Base-by-base conservation (phyloP, 2,329 filamentous ascomycete species). In the Cladosporium sp. region DNA sequence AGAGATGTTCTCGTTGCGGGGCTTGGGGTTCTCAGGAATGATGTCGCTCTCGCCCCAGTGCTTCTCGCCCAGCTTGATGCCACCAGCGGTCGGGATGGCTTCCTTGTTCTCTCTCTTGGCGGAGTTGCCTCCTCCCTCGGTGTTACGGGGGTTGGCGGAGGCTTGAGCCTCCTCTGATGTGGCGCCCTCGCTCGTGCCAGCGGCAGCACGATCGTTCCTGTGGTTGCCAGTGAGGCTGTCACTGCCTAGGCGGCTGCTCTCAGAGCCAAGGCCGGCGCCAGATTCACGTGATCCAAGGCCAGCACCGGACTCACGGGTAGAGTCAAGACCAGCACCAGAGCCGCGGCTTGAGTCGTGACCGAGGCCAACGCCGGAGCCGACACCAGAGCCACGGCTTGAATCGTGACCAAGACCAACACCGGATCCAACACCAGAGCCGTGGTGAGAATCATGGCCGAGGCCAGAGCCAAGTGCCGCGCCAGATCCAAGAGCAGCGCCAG, bases 11-110 rank as follows among this genome's bases (percentile, higher is more conserved):
- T 46, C 50, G 50, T 66, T 64, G 21, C 62, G 55, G 26, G 67
- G 55, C 61, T 56, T 63, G 46, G 74, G 74, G 49, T 69, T 67
- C 18, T 75, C 75, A 12, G 75, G 73, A 16, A 76, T 69, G 18
- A 73, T 71, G 61, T 74, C 67, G 70, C 74, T 76, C 72, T 76
- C 74, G 56, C 75, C 75, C 74, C 73, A 75, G 67, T 75, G 73
- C 68, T 73, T 72, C 65, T 72, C 67, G 49, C 75, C 75, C 2
- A 76, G 63, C 52, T 67, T 68, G 66, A 75, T 67, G 31, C 74
- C 75, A 16, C 75, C 75, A 31, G 75, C 75, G 12, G 70, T 73
- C 6, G 75, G 75, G 59, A 77, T 77, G 53, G 74, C 67, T 46
- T 67, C 65, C 5, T 52, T 53, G 69, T 76, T 76, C 66, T 74